Evolutionary conservation across 768 basidiomycete species (phyloP).

Genomic region (Rhodotorula babjevae): DNA sequence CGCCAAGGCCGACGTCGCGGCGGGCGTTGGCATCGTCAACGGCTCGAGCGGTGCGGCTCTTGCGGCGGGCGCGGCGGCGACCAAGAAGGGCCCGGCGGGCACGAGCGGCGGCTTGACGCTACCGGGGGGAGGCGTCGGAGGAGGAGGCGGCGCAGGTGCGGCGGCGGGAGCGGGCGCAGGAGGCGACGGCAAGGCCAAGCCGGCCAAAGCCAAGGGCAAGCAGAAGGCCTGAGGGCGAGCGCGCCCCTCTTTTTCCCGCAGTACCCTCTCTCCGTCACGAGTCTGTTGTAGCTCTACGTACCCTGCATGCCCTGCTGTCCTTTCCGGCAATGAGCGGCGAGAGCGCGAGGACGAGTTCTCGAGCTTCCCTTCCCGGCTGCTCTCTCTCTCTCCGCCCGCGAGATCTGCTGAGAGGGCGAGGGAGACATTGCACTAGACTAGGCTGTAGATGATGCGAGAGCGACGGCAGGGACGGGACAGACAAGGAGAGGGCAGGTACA

Average conservation of each 20-base stretch:
- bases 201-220: constrained; percentile 14
- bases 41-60: background rate
- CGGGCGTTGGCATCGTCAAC: background rate
- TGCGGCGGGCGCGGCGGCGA: background rate
- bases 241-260: background rate
- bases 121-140: background rate
- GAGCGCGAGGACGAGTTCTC: no score
- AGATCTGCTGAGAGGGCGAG: no score
- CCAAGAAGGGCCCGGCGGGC: background rate
- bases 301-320: no score
- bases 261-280: no score
- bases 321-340: no score
- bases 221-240: background rate
- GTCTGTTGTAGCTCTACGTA: no score
- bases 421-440: no score
- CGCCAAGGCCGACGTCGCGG: constrained; percentile 1
- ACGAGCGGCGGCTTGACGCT: background rate
- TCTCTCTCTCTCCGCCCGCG: no score
- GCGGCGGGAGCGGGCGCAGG: background rate
- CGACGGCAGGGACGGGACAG: no score
- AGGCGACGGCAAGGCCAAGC: background rate
- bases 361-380: no score
- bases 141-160: background rate
- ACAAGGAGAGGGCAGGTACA: background rate
- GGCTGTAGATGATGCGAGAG: no score